Evolutionary conservation across 345 rosid species (phyloP).

Genomic region (Limnanthes douglasii): DNA sequence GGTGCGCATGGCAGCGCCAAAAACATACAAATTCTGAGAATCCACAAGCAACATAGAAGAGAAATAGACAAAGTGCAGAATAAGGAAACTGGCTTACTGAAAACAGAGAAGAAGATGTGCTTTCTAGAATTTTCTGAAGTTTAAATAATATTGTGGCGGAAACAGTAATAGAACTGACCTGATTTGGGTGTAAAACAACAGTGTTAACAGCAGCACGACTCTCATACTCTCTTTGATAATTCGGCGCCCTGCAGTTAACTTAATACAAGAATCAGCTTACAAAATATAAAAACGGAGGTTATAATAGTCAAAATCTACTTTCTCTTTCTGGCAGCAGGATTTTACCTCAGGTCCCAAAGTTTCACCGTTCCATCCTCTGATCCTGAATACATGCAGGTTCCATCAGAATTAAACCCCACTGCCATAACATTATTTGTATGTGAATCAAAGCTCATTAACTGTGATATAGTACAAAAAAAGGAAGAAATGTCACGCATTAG

Average conservation of each 20-base stretch:
- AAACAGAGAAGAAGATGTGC: background rate
- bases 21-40: too few relatives aligned
- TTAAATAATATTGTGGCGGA: background rate
- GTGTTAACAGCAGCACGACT: constrained; percentile 93
- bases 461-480: constrained; percentile 6
- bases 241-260: constrained; percentile 65
- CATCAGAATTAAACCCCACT: constrained; percentile 96
- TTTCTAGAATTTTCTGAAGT: background rate
- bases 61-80: too few relatives aligned
- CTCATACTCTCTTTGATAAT: constrained; percentile 95
- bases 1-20: too few relatives aligned
- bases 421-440: constrained; percentile 96
- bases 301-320: background rate
- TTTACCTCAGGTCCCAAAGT: constrained; percentile 90
- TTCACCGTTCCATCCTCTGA: constrained; percentile 97
- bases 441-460: constrained; percentile 89
- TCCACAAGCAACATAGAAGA: too few relatives aligned
- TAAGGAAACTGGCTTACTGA: too few relatives aligned
- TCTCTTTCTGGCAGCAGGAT: background rate
- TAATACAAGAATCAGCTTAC: constrained; percentile 7
- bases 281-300: background rate
- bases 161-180: constrained; percentile 26
- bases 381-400: constrained; percentile 99
- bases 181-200: constrained; percentile 92
- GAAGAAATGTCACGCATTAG: too few relatives aligned